These are phyloP conservation scores for Aspergillus kassunensis DNA, from an alignment of 495 filamentous ascomycete species.

Conservation along the genomic window DNA sequence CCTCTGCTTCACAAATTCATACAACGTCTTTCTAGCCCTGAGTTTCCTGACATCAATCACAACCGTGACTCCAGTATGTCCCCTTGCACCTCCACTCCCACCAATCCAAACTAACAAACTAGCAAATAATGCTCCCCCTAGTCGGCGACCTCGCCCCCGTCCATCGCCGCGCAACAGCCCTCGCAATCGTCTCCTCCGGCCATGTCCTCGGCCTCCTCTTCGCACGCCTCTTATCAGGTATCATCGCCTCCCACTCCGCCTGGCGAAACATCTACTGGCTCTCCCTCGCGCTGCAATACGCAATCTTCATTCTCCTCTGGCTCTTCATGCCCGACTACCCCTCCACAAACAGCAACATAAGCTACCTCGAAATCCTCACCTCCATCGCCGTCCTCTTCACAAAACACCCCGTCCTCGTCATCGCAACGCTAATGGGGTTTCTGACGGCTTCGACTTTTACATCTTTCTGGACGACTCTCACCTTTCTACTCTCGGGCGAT, in stretches of 20 bases:
- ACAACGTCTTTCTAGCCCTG: slow-evolving; percentile 60
- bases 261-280: slow-evolving; percentile 85
- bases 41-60: slow-evolving; percentile 68
- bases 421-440: slow-evolving; percentile 58
- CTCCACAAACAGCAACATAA: slow-evolving; percentile 55
- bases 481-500: slow-evolving; percentile 65
- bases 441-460: slow-evolving; percentile 57
- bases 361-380: slow-evolving; percentile 62
- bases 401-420: slow-evolving; percentile 63
- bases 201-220: slow-evolving; percentile 72
- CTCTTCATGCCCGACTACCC: slow-evolving; percentile 81
- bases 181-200: slow-evolving; percentile 74
- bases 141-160: slow-evolving; percentile 77
- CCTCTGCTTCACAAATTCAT: slow-evolving; percentile 64
- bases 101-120: background rate
- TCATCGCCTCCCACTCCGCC: slow-evolving; percentile 62
- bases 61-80: slow-evolving; percentile 67
- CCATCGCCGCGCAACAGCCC: slow-evolving; percentile 39
- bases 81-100: background rate
- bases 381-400: slow-evolving; percentile 58
- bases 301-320: slow-evolving; percentile 64
- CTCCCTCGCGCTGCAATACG: slow-evolving; percentile 65
- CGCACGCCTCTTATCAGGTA: slow-evolving; percentile 71
- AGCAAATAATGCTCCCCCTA: slow-evolving; percentile 76
- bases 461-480: slow-evolving; percentile 79